Evolutionary conservation across 2,329 filamentous ascomycete genomes (phyloP), one percentile per base, ranked within the genome.

Genomic region (Nannizzia gypsea): DNA sequence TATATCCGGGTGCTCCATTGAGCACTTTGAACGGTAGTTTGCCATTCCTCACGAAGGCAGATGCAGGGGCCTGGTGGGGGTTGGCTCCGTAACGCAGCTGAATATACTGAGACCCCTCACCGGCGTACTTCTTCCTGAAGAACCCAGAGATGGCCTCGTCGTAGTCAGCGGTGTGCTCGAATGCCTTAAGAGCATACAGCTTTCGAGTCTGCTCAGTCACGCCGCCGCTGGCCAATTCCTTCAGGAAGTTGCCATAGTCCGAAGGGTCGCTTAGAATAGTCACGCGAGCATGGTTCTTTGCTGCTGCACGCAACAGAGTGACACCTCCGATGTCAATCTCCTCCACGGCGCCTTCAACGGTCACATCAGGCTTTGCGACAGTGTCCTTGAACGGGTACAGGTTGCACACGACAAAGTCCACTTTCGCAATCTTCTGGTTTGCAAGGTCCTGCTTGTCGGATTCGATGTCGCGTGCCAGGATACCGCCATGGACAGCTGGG

Each of bases 321-420:
- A 99, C 93, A 68, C 93, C 93, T 66, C 91, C 93, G 72, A 99
- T 96, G 76, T 99, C 93, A 69, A 99, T 95, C 79, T 99, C 93
- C 78, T 99, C 93, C 42, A 99, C 92, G 57, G 93, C 93, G 78
- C 99, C 92, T 57, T 89, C 85, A 64, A 99, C 89, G 63, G 92
- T 97, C 69, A 99, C 93, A 70, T 96, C 95, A 79, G 95, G 85
- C 81, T 96, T 95, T 68, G 90, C 88, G 67, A 99, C 86, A 34
- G 93, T 99, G 73, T 97, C 91, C 80, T 96, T 96, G 85, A 99
- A 99, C 11, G 93, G 93, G 76, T 99, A 97, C 60, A 99, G 83
- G 78, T 99, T 99, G 86, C 93, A 97, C 72, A 99, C 87, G 68
- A 96, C 90, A 69, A 87, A 95, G 81, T 95, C 90, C 62, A 96